Evolutionary conservation across 1,284 basidiomycete genomes (phyloP).

Genomic region (Porogramme epimiltina): DNA sequence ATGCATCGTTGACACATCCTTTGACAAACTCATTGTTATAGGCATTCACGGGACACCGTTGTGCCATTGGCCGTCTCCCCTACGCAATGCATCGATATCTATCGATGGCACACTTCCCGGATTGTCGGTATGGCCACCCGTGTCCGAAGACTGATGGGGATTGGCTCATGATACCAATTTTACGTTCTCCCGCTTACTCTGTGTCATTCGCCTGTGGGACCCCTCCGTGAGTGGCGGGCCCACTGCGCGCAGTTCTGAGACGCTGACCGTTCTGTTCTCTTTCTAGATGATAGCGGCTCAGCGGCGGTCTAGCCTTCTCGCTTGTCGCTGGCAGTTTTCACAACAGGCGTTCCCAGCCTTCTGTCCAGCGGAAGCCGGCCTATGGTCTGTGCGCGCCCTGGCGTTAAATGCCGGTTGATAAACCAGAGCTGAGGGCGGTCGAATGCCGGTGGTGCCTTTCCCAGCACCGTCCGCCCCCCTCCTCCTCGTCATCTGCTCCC

Average conservation of each 20-base stretch:
- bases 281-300: background rate
- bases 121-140: constrained; percentile 2
- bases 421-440: no score
- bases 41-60: no score
- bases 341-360: no score
- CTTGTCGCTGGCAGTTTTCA: no score
- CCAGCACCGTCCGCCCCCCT: background rate
- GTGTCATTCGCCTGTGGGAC: constrained; percentile 12
- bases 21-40: no score
- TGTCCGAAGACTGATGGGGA: constrained; percentile 6
- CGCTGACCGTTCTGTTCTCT: background rate
- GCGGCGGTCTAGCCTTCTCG: no score
- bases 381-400: no score
- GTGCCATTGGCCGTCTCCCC: no score
- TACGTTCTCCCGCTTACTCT: constrained; percentile 15
- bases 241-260: no score
- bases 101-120: constrained; percentile 10
- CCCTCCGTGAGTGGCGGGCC: background rate
- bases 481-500: background rate
- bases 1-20: no score
- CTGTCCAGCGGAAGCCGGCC: no score
- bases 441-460: background rate
- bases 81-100: constrained; percentile 9
- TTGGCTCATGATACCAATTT: constrained; percentile 14
- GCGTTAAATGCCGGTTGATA: no score